phyloP scores from a whole-genome alignment of 177 flowering plant genomes.

The Vitis hybrid region DNA sequence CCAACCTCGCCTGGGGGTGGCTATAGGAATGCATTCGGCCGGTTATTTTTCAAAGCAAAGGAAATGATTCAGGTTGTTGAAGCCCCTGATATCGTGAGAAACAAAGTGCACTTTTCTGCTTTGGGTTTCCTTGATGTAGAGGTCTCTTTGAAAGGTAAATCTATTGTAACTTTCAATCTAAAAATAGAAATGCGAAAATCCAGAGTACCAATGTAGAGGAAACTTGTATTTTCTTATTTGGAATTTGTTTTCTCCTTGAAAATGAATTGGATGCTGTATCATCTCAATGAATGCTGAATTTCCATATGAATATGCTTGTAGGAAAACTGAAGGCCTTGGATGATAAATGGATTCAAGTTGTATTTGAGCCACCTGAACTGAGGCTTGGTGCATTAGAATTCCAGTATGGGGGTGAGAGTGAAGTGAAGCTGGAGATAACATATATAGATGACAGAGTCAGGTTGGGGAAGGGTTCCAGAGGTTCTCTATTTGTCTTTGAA shows the following conservation, averaged over 20 bases:
- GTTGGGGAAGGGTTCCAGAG: conserved; percentile 82
- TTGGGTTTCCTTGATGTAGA: conserved; percentile 83
- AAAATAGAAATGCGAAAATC: too few species aligned
- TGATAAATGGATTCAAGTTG: conserved; percentile 83
- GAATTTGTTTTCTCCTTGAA: background rate
- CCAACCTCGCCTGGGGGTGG: conserved; percentile 99
- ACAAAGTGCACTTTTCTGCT: conserved; percentile 74
- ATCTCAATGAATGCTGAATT: background rate
- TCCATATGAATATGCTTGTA: conserved; percentile 19
- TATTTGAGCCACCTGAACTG: conserved; percentile 84
- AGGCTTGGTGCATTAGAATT: conserved; percentile 71
- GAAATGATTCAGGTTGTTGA: conserved; percentile 89
- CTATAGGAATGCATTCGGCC: conserved; percentile 79
- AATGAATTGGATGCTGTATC: background rate
- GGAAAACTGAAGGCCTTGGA: conserved; percentile 78
- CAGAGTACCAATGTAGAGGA: too few species aligned
- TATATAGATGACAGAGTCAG: conserved; percentile 86
- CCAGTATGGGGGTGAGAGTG: conserved; percentile 78
- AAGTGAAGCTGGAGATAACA: conserved; percentile 84
- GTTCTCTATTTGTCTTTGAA: conserved; percentile 83
- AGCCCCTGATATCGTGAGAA: conserved; percentile 77
- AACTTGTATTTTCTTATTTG: too few species aligned
- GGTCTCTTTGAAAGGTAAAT: conserved; percentile 80
- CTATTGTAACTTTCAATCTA: background rate
- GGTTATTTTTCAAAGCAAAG: conserved; percentile 71